These are phyloP conservation scores for Daldinia decipiens DNA, from an alignment of 495 filamentous ascomycete species.

Conservation along the genomic window DNA sequence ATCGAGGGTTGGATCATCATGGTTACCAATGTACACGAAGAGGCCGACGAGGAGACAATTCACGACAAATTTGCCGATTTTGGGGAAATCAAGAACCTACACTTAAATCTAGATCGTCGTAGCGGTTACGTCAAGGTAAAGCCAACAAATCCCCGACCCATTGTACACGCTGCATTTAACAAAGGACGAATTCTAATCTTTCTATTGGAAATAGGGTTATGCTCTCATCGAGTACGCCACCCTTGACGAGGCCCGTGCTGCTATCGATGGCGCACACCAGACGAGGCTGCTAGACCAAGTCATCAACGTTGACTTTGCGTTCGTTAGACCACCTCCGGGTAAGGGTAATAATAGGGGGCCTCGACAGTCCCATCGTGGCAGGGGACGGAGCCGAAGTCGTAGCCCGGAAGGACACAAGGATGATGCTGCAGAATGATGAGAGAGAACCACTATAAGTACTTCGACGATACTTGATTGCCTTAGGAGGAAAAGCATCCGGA, in stretches of 20 bases:
- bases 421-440: conserved; percentile 42
- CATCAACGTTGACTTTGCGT: conserved; percentile 92
- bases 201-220: conserved; percentile 72
- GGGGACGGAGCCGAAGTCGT: conserved; percentile 58
- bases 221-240: conserved; percentile 94
- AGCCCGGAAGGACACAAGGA: conserved; percentile 54
- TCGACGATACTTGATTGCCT: background rate
- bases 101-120: conserved; percentile 91
- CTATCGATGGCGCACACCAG: conserved; percentile 84
- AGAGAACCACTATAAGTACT: background rate
- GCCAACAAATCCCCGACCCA: background rate
- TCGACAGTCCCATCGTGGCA: conserved; percentile 58
- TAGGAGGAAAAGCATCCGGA: background rate
- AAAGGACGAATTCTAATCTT: background rate
- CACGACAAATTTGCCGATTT: conserved; percentile 95
- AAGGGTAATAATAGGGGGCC: conserved; percentile 65
- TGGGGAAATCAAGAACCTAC: conserved; percentile 97
- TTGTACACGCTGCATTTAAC: background rate
- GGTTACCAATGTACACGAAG: conserved; percentile 96
- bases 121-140: conserved; percentile 97
- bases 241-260: conserved; percentile 82
- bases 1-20: conserved; percentile 99
- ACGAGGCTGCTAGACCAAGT: conserved; percentile 92
- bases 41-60: conserved; percentile 94
- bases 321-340: conserved; percentile 89